phyloP scores from a whole-genome alignment of 1,139 yeast genomes.

The Kluyveromyces sp. region DNA sequence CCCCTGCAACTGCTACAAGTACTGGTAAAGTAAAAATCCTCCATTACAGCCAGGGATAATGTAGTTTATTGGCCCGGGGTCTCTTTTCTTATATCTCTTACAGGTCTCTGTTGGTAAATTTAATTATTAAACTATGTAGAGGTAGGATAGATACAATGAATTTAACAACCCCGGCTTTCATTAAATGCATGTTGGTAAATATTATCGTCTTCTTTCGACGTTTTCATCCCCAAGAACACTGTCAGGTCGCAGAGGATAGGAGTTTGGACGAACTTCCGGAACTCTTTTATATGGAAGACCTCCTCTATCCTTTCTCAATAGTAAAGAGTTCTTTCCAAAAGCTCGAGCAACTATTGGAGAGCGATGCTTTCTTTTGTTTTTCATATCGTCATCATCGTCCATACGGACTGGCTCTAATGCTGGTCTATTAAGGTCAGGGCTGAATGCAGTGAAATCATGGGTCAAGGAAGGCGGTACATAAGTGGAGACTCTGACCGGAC shows the following conservation, averaged over 20 bases:
- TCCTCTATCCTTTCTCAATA: constrained; percentile 31
- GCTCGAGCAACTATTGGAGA: constrained; percentile 30
- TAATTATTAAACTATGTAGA: background rate
- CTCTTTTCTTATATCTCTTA: no score
- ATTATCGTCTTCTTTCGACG: background rate
- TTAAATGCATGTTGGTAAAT: background rate
- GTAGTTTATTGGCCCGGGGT: background rate
- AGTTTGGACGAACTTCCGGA: constrained; percentile 28
- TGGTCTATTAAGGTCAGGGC: constrained; percentile 21
- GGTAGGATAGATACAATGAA: background rate
- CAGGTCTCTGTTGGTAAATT: background rate
- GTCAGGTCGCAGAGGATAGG: constrained; percentile 26
- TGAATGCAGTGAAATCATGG: constrained; percentile 24
- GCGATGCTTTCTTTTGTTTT: constrained; percentile 7
- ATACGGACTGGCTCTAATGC: constrained; percentile 27
- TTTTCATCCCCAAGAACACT: background rate
- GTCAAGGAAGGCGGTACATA: constrained; percentile 20
- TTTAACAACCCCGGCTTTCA: background rate
- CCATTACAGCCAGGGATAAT: background rate
- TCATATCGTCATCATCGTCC: constrained; percentile 17
- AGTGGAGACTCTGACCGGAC: constrained; percentile 26
- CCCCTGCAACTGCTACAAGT: background rate
- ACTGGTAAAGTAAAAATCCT: background rate
- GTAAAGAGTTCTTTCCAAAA: constrained; percentile 29
- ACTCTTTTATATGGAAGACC: constrained; percentile 31